Conservation (phyloP, 2,329 filamentous ascomycete genomes). For the Bipolaris gigantea region DNA sequence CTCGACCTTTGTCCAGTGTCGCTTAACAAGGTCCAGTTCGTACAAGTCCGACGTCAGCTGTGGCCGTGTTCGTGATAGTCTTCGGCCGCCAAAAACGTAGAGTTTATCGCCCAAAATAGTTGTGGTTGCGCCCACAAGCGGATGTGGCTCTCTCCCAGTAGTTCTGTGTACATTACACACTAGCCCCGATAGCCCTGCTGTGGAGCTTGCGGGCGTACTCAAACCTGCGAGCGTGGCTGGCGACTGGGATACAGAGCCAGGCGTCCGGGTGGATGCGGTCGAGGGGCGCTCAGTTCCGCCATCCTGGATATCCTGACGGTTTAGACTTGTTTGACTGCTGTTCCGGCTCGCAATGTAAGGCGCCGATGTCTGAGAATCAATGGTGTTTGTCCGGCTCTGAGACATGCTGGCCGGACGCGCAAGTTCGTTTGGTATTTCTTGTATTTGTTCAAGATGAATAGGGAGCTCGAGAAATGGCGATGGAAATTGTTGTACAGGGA, state of each 20-base stretch:
- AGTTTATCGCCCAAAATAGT: slow-evolving; percentile 94
- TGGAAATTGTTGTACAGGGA: slow-evolving; percentile 46
- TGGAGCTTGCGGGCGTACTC: slow-evolving; percentile 46
- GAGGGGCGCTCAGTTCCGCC: slow-evolving; percentile 41
- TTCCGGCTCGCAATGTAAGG: slow-evolving; percentile 50
- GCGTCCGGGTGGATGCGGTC: slow-evolving; percentile 39
- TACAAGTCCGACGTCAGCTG: slow-evolving; percentile 89
- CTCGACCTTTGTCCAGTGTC: slow-evolving; percentile 92
- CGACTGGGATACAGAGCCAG: slow-evolving; percentile 51
- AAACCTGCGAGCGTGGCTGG: slow-evolving; percentile 44
- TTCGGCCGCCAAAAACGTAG: slow-evolving; percentile 92
- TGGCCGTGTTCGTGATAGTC: slow-evolving; percentile 80
- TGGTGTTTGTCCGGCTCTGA: slow-evolving; percentile 50
- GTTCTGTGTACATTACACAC: slow-evolving; percentile 76
- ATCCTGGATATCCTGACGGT: slow-evolving; percentile 49
- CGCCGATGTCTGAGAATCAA: slow-evolving; percentile 51
- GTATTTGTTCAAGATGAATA: slow-evolving; percentile 21
- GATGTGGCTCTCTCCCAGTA: slow-evolving; percentile 86
- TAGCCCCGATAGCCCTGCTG: slow-evolving; percentile 66
- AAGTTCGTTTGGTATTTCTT: slow-evolving; percentile 23
- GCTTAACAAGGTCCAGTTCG: slow-evolving; percentile 84
- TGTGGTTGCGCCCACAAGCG: slow-evolving; percentile 91
- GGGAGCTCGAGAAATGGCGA: slow-evolving; percentile 37
- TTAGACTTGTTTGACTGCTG: slow-evolving; percentile 52
- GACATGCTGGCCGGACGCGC: slow-evolving; percentile 47